phyloP scores from a whole-genome alignment of 257 asterid genomes.

The Rhazya stricta region DNA sequence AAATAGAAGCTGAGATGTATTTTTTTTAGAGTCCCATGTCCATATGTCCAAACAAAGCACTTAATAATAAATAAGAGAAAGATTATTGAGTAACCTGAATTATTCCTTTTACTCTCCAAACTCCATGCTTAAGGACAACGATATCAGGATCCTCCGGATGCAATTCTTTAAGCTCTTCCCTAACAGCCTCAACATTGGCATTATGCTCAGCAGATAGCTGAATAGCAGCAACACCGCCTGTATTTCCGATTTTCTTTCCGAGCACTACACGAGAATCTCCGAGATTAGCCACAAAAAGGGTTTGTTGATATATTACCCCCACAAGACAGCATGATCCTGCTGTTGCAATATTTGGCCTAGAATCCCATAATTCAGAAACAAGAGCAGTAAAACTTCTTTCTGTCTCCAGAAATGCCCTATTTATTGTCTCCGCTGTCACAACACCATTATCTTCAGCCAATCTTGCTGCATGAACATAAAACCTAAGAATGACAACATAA shows the following conservation, averaged over 20 bases:
- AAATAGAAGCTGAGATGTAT: neutral
- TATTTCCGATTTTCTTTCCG: constrained; percentile 32
- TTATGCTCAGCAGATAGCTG: constrained; percentile 37
- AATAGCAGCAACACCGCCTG: constrained; percentile 31
- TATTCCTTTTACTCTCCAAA: constrained; percentile 42
- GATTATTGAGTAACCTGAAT: constrained; percentile 29
- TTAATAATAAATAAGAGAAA: neutral
- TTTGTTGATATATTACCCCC: constrained; percentile 33
- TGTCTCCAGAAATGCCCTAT: constrained; percentile 32
- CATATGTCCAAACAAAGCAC: neutral
- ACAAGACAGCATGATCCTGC: constrained; percentile 84
- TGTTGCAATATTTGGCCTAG: constrained; percentile 69
- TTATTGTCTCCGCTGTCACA: constrained; percentile 28
- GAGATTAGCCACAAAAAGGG: constrained; percentile 37
- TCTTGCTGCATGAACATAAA: constrained; percentile 33
- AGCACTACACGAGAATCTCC: constrained; percentile 41
- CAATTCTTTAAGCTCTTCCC: constrained; percentile 28
- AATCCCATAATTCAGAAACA: constrained; percentile 30
- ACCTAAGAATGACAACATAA: constrained; percentile 26
- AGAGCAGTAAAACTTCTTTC: constrained; percentile 32
- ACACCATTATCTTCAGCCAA: constrained; percentile 26
- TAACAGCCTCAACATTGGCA: constrained; percentile 32
- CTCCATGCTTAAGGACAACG: constrained; percentile 33
- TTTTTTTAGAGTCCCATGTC: neutral
- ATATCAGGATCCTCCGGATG: constrained; percentile 34